These are phyloP conservation scores for Ganoderma multipileum DNA, from an alignment of 1,284 basidiomycete species.

Conservation along the genomic window DNA sequence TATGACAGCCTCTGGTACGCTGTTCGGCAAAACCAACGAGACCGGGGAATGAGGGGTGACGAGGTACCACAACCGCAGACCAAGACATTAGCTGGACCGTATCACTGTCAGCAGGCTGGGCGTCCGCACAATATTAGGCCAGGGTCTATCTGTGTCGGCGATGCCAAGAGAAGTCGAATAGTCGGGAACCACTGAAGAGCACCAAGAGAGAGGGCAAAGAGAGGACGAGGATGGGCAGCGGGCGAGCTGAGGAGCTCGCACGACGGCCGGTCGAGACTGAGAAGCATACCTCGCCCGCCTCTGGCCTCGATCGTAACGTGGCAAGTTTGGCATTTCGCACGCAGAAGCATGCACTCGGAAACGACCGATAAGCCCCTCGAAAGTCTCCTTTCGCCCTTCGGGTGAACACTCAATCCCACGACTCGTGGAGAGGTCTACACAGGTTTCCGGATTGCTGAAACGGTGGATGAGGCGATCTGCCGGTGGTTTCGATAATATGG, in stretches of 20 bases:
- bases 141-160: background rate
- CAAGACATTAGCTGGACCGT: background rate
- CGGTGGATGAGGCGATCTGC: background rate
- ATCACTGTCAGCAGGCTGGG: background rate
- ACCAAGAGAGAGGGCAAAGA: background rate
- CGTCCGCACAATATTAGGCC: background rate
- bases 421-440: background rate
- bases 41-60: background rate
- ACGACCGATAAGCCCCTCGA: background rate
- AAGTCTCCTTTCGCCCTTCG: background rate
- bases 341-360: background rate
- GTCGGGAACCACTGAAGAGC: background rate
- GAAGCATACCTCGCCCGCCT: background rate
- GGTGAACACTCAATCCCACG: background rate
- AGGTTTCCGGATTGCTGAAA: background rate
- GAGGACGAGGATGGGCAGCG: background rate
- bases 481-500: background rate
- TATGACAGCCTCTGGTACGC: background rate
- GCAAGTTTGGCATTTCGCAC: background rate
- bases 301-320: slow-evolving; percentile 3
- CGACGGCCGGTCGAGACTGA: background rate
- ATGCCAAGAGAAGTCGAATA: background rate
- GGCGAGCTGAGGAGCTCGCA: background rate
- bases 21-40: background rate
- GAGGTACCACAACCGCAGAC: background rate